Evolutionary conservation across 352 stramenopile species (phyloP), one percentile per base, ranked within the genome.

Genomic region (Globisporangium sylvaticum): DNA sequence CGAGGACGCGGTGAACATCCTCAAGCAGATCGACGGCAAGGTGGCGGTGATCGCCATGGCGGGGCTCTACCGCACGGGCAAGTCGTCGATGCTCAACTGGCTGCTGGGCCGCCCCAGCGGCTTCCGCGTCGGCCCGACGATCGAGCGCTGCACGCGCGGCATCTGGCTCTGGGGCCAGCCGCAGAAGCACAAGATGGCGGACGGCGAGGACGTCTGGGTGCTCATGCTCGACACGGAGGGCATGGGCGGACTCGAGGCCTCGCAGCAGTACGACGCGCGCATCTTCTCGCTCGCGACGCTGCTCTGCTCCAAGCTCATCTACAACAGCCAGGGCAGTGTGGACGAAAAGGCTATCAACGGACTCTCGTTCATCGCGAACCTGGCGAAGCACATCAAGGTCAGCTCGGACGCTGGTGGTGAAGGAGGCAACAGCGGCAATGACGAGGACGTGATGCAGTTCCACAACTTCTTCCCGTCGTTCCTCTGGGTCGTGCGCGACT

Each of bases 31-130:
- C 54, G 73, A 89, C 39, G 84, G 85, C 62, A 88, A 88, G 64
- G 75, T 96, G 22, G 83, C 85, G 15, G 86, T 95, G 31, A 75
- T 96, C 31, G 84, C 85, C 61, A 91, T 96, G 77, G 89, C 86
- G 1, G 89, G 89, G 18, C 84, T 94, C 46, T 96, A 96, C 75
- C 83, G 89, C 65, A 96, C 87, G 25, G 89, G 89, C 65, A 96
- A 96, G 71, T 93, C 83, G 58, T 94, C 79, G 31, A 89, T 96
- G 80, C 79, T 96, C 62, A 96, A 96, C 71, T 95, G 85, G 84
- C 77, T 96, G 62, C 74, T 94, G 32, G 84, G 77, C 53, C 79
- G 84, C 32, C 69, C 78, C 46, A 82, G 74, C 69, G 86, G 83
- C 65, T 96, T 96, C 72, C 80, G 79, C 66, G 86, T 95, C 55